phyloP scores from a whole-genome alignment of 2,329 filamentous ascomycete species.

The Verticillium longisporum region DNA sequence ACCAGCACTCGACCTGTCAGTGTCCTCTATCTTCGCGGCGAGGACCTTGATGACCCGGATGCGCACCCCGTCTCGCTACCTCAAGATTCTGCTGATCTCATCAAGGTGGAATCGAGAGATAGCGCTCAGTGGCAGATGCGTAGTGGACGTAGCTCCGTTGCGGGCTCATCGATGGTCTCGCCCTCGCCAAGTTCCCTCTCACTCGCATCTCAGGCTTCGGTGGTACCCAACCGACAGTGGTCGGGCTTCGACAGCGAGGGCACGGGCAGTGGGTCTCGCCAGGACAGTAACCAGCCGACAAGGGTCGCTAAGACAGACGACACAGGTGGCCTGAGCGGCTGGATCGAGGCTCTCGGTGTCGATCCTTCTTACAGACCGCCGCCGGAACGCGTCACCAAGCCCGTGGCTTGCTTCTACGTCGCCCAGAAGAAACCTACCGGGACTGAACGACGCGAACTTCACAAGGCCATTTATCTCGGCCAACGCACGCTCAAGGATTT shows the following conservation, averaged over 20 bases:
- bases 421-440: conserved; percentile 46
- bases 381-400: conserved; percentile 60
- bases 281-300: conserved; percentile 45
- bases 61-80: conserved; percentile 67
- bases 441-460: conserved; percentile 52
- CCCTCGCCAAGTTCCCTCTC: conserved; percentile 61
- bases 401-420: conserved; percentile 85
- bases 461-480: conserved; percentile 80
- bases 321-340: conserved; percentile 63
- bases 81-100: conserved; percentile 58
- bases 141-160: conserved; percentile 51
- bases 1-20: conserved; percentile 75
- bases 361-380: conserved; percentile 80
- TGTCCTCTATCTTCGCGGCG: conserved; percentile 69
- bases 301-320: conserved; percentile 49
- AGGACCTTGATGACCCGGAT: conserved; percentile 74
- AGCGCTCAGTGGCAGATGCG: conserved; percentile 41
- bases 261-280: conserved; percentile 38
- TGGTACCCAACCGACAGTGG: conserved; percentile 37
- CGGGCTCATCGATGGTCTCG: conserved; percentile 55
- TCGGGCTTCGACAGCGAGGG: conserved; percentile 48
- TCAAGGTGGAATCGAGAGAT: conserved; percentile 43
- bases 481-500: conserved; percentile 72
- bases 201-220: conserved; percentile 48
- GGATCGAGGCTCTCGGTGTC: conserved; percentile 90